These are phyloP conservation scores for Whalleya microplaca DNA, from an alignment of 2,329 filamentous ascomycete genomes.

Conservation along the genomic window DNA sequence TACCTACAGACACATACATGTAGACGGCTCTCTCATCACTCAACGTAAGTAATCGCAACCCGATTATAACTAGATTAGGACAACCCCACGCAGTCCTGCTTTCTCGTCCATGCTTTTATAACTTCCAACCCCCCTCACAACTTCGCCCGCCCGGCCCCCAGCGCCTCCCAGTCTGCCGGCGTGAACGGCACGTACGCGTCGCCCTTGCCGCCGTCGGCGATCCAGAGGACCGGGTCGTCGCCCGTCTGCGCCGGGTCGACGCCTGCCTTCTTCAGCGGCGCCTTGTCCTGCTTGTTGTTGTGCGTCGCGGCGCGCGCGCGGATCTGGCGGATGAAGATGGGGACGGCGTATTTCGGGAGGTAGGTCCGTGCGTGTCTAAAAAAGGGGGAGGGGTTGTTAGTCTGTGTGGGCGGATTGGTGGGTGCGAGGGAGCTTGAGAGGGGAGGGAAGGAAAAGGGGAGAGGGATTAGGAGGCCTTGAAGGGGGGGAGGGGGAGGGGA, in stretches of 20 bases:
- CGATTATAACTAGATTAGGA: too few species aligned
- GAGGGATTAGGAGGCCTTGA: background rate
- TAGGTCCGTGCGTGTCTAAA: slow-evolving; percentile 56
- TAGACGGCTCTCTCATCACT: too few species aligned
- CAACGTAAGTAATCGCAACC: too few species aligned
- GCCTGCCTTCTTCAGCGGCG: slow-evolving; percentile 68
- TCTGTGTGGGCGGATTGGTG: too few species aligned
- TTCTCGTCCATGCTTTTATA: too few species aligned
- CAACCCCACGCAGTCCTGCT: too few species aligned
- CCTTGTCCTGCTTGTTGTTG: slow-evolving; percentile 83
- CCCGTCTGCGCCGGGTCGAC: slow-evolving; percentile 59
- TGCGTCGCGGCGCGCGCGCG: slow-evolving; percentile 63
- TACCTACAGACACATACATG: too few species aligned
- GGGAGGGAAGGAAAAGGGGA: background rate
- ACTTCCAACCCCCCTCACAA: too few species aligned
- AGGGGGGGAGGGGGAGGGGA: too few species aligned
- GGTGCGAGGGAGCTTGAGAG: background rate
- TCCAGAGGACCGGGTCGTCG: slow-evolving; percentile 54
- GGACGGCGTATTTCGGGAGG: slow-evolving; percentile 75
- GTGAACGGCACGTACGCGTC: slow-evolving; percentile 63
- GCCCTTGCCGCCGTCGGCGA: slow-evolving; percentile 59
- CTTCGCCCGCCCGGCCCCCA: slow-evolving; percentile 49
- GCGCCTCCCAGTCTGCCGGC: slow-evolving; percentile 58
- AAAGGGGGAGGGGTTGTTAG: background rate
- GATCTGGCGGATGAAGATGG: slow-evolving; percentile 70